Evolutionary conservation across 345 rosid species (phyloP), one percentile per base, ranked within the genome.

Genomic region (Dipteronia sinensis): DNA sequence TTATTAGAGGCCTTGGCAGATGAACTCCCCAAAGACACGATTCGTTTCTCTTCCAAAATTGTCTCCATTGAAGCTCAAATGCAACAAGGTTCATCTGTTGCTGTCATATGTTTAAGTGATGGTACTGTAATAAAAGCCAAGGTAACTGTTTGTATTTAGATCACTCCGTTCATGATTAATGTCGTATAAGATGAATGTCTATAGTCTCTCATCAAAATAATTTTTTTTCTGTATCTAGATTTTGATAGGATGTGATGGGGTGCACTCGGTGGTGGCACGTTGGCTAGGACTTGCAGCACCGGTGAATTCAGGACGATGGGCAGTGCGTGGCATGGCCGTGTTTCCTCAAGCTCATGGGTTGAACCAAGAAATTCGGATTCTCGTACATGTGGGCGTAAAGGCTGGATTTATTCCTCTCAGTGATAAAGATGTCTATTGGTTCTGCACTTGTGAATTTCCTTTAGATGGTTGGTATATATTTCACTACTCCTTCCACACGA

Each of bases 171-270:
- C 31, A 29, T 29, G 3, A 29, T 29, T 29, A 29, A 29, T 29
- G 31, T 29, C 31, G 31, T 4, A 0, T 29, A 29, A 2, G 31
- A 29, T 29, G 31, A 29, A 29, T 29, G 31, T 29, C 31, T 29
- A 29, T 2, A 29, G 0, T 29, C 31, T 29, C 31, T 29, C 31
- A 29, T 29, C 31, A 29, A 29, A 29, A 29, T 29, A 29, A 2
- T n/a, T 2, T 29, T 29, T 3, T 29, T 29, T 29, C 3, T 29
- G 31, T 1, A 27, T 40, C 8, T 75, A 85, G 86, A 73, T 75
- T 58, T 44, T 85, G 62, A 79, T 88, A 25, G 89, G 89, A 19
- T 88, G n/a, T n/a, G n/a, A n/a, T n/a, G n/a, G n/a, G n/a, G n/a
- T n/a, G n/a, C n/a, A n/a, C n/a, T n/a, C n/a, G n/a, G 89, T 6